These are phyloP conservation scores for Wickerhamiella slavikovae DNA, from an alignment of 805 yeast genomes.

Conservation along the genomic window DNA sequence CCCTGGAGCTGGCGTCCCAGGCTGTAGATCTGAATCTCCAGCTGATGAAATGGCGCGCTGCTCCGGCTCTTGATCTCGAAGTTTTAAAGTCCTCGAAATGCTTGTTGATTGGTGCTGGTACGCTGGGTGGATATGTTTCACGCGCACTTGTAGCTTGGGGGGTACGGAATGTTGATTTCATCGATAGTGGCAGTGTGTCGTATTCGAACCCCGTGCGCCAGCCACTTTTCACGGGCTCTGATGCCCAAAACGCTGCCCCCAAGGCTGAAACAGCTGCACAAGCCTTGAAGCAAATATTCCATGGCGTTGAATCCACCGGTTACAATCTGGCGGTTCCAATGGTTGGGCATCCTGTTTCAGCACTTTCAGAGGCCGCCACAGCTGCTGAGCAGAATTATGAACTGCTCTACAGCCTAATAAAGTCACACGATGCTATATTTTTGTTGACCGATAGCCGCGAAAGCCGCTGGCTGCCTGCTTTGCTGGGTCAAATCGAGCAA, in stretches of 20 bases:
- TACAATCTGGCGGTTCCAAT: conserved; percentile 62
- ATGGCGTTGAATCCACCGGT: conserved; percentile 51
- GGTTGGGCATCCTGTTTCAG: conserved; percentile 86
- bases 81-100: conserved; percentile 38
- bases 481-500: conserved; percentile 41
- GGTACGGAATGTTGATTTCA: conserved; percentile 61
- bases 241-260: conserved; percentile 54
- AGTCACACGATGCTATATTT: conserved; percentile 55
- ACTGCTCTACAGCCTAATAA: conserved; percentile 30
- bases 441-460: conserved; percentile 87
- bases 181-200: conserved; percentile 76
- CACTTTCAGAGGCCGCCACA: too few species aligned
- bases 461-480: conserved; percentile 93
- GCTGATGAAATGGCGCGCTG: conserved; percentile 92
- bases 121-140: conserved; percentile 81
- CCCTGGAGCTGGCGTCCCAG: conserved; percentile 65
- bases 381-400: conserved; percentile 35
- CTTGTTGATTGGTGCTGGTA: conserved; percentile 84
- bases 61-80: conserved; percentile 61
- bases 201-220: conserved; percentile 93
- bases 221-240: conserved; percentile 65
- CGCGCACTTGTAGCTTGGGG: conserved; percentile 91
- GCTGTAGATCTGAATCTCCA: conserved; percentile 80
- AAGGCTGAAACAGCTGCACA: conserved; percentile 68
- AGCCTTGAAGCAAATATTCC: conserved; percentile 53